Evolutionary conservation across 2,329 filamentous ascomycete genomes (phyloP).

Genomic region (Sporothrix euskadiensis): DNA sequence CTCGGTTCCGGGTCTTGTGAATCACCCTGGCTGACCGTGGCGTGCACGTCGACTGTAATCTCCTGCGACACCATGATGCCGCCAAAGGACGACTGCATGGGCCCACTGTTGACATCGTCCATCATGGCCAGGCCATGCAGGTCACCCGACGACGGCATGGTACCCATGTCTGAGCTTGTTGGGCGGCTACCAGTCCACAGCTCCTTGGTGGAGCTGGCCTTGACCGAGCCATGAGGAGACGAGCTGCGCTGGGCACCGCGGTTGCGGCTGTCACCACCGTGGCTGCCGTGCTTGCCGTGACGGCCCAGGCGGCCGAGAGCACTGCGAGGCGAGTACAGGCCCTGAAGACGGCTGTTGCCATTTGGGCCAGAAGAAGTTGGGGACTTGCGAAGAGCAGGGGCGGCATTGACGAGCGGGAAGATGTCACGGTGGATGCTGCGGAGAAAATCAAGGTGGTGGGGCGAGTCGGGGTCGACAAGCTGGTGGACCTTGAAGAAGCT

Average conservation of each 20-base stretch:
- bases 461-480: constrained; percentile 27
- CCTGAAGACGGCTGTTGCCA: neutral
- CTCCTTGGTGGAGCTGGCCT: constrained; percentile 28
- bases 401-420: constrained; percentile 25
- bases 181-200: constrained; percentile 23
- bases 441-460: constrained; percentile 28
- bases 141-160: constrained; percentile 3
- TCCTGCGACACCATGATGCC: constrained; percentile 32
- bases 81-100: constrained; percentile 24
- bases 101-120: neutral
- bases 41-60: constrained; percentile 28
- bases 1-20: neutral
- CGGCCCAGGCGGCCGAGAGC: constrained; percentile 2
- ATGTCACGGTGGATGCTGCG: constrained; percentile 29
- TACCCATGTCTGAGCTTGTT: constrained; percentile 25
- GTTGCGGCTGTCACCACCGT: neutral
- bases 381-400: neutral
- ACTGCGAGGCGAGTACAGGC: neutral
- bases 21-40: constrained; percentile 8
- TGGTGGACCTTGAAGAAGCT: constrained; percentile 50
- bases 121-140: constrained; percentile 9
- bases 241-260: constrained; percentile 15
- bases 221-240: constrained; percentile 18
- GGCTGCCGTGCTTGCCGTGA: neutral
- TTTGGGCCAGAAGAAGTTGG: neutral